Percentiles rank a stretch among this genome's conserved stretches.
phyloP scores from a whole-genome alignment of 768 basidiomycete species.

The Tricholoma terreum region DNA sequence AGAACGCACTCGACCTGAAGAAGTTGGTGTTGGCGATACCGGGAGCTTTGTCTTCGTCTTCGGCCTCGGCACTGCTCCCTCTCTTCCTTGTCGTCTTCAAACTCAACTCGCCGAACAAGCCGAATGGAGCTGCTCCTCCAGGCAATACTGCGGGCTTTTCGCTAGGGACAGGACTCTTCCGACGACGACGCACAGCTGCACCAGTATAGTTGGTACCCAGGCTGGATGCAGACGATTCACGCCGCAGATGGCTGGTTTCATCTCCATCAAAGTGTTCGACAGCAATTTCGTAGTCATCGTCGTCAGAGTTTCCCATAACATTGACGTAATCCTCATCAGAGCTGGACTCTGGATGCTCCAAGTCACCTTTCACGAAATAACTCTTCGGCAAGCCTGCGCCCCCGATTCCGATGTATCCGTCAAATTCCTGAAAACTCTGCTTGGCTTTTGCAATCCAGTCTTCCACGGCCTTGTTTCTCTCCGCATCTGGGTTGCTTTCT shows the following conservation, averaged over 20 bases:
- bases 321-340: constrained; percentile 40
- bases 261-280: constrained; percentile 43
- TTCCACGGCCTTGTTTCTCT: constrained; percentile 56
- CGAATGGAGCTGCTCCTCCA: constrained; percentile 62
- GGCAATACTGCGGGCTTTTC: constrained; percentile 59
- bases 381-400: constrained; percentile 52
- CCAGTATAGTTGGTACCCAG: constrained; percentile 32
- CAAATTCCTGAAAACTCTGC: constrained; percentile 65
- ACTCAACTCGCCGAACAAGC: constrained; percentile 68
- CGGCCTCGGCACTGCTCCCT: constrained; percentile 35
- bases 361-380: constrained; percentile 48
- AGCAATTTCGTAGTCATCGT: constrained; percentile 37
- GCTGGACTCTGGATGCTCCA: constrained; percentile 37
- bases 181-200: constrained; percentile 27
- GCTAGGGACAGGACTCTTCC: constrained; percentile 36
- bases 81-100: constrained; percentile 42
- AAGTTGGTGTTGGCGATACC: constrained; percentile 69
- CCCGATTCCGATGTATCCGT: constrained; percentile 60
- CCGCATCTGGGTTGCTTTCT: constrained; percentile 27
- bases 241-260: constrained; percentile 29
- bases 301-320: constrained; percentile 26
- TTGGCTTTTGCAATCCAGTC: constrained; percentile 79
- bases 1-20: constrained; percentile 57
- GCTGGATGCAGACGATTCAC: constrained; percentile 38
- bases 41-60: constrained; percentile 46